These are phyloP conservation scores for Scedosporium minutisporum DNA, from an alignment of 2,329 filamentous ascomycete genomes.

Conservation along the genomic window DNA sequence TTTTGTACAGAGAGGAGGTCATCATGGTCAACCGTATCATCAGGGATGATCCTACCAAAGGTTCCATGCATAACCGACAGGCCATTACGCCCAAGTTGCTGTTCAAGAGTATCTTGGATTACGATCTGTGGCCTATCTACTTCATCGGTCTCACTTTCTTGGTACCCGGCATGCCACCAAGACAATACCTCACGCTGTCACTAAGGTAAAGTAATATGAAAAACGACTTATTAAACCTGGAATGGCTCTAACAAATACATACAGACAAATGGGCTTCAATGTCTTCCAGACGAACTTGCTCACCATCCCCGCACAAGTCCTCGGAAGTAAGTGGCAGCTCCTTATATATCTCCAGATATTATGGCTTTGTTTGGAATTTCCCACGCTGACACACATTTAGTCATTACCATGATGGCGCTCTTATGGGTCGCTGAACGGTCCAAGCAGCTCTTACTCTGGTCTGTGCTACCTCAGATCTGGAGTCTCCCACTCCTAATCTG, in stretches of 20 bases:
- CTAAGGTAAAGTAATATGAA: conserved; percentile 18
- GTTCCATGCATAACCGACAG: conserved; percentile 51
- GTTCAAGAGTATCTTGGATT: conserved; percentile 44
- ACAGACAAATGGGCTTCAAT: conserved; percentile 32
- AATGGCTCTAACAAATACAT: no score
- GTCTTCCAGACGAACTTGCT: conserved; percentile 38
- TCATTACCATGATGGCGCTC: conserved; percentile 32
- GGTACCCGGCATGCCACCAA: conserved; percentile 22
- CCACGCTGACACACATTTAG: background rate
- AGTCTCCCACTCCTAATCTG: conserved; percentile 41
- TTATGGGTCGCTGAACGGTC: conserved; percentile 35
- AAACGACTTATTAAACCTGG: no score
- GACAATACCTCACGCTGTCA: conserved; percentile 42
- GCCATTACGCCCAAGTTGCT: conserved; percentile 39
- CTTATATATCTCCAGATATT: background rate
- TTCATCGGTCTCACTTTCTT: conserved; percentile 1
- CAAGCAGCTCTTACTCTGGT: conserved; percentile 31
- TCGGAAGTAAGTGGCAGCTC: conserved; percentile 9
- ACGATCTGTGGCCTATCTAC: conserved; percentile 37
- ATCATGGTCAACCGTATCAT: conserved; percentile 51
- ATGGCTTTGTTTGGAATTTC: background rate
- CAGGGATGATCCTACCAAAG: conserved; percentile 51
- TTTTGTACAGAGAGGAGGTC: conserved; percentile 33
- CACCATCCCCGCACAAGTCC: conserved; percentile 35
- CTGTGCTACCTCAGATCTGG: conserved; percentile 40